Evolutionary conservation across 2,329 filamentous ascomycete genomes (phyloP).

Genomic region (Penicillium italicum): DNA sequence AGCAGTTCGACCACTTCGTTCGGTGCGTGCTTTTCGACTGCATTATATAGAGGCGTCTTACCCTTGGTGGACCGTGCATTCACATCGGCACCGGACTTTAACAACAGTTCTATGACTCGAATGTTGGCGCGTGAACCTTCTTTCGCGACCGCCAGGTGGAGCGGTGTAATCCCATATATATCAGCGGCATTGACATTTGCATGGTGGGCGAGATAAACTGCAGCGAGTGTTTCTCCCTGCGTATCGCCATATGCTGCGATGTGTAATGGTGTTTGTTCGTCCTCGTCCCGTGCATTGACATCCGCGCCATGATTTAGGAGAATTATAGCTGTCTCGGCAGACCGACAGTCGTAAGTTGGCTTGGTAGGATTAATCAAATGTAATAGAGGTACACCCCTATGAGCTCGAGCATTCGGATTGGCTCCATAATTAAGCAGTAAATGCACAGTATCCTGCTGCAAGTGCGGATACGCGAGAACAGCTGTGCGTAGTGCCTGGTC

Average conservation of each 20-base stretch:
- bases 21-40: not conserved
- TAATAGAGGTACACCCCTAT: not conserved
- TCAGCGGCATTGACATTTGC: not conserved
- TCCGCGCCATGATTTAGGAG: not conserved
- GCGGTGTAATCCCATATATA: not conserved
- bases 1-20: not conserved
- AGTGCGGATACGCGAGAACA: not conserved
- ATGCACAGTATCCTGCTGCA: not conserved
- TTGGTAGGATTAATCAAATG: not conserved
- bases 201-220: not conserved
- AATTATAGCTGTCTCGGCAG: not conserved
- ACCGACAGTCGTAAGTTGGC: not conserved
- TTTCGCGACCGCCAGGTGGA: not conserved
- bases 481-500: not conserved
- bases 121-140: not conserved
- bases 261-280: not conserved
- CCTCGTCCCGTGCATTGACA: not conserved
- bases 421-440: not conserved
- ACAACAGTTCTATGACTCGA: not conserved
- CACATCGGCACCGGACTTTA: not conserved
- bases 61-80: not conserved
- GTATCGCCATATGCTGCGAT: not conserved
- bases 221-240: not conserved
- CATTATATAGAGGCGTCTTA: not conserved
- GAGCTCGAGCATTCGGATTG: not conserved